Base-by-base conservation (phyloP, 2,329 filamentous ascomycete genomes). In the Penicillium sclerotiorum region DNA sequence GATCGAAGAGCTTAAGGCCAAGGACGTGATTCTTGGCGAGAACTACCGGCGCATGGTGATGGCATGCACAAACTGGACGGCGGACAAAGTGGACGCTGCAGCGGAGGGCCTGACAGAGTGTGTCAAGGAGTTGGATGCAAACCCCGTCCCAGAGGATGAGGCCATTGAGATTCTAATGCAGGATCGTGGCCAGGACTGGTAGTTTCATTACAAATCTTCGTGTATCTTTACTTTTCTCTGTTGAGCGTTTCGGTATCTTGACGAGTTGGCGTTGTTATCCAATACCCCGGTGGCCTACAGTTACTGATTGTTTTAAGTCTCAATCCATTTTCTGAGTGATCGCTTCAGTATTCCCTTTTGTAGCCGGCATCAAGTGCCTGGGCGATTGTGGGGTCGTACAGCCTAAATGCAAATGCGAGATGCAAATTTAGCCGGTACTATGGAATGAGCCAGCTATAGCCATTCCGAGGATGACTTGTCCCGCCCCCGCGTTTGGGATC, bases 21-120 rank as follows among this genome's bases (percentile, higher is more conserved):
- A 89, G 52, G 93, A 90, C 60, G 86, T 85, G 4, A 91, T 96
- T 46, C 79, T 95, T 3, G 93, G 96, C 64, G 79, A 87, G 58
- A 90, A 94, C 71, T 96, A 96, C 68, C 83, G 91, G 21, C 88
- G 87, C 58, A 89, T 97, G 23, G 90, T 99, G 20, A 85, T 88
- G 46, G 76, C 96, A 11, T 96, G 93, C 67, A 95, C 91, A 0
- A 86, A 85, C 8, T 88, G 92, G 27, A 80, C 84, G 1, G 90
- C 95, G 54, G 79, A 80, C 8, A 83, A 90, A 50, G 88, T 97
- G 12, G 94, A 97, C 60, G 82, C 83, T 49, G 82, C 91, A 44
- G 78, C 96, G 0, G 89, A 90, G 45, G 85, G 85, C 2, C 76
- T 99, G 36, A 83, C 95, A 39, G 85, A 89, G 55, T 94, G 94